phyloP scores from a whole-genome alignment of 2,329 filamentous ascomycete genomes.

The Metarhizium sp. region DNA sequence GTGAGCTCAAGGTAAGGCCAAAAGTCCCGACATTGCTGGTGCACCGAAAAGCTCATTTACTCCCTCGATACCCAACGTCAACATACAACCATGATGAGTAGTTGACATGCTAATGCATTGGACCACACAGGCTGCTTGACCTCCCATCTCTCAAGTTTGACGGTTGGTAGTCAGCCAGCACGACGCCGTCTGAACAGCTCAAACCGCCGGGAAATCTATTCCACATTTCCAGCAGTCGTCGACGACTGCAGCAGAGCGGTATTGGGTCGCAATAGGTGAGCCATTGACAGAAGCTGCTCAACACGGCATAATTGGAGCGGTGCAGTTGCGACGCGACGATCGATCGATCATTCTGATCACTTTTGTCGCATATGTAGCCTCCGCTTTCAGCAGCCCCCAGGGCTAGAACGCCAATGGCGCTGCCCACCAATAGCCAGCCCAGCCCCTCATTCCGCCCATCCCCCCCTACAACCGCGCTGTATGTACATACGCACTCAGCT shows the following conservation, averaged over 20 bases:
- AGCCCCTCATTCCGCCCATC: background rate
- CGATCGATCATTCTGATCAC: constrained; percentile 1
- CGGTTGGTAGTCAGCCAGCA: background rate
- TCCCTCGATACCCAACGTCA: background rate
- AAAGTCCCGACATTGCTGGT: too few relatives aligned
- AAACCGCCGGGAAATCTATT: background rate
- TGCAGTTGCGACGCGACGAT: background rate
- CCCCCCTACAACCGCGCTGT: background rate
- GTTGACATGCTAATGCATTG: background rate
- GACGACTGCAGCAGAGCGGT: background rate
- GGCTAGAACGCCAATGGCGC: background rate
- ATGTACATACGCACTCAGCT: background rate
- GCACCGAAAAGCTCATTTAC: background rate
- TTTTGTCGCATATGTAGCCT: background rate
- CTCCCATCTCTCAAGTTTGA: background rate
- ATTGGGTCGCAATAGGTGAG: background rate
- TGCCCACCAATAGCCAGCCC: background rate
- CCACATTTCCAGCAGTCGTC: background rate
- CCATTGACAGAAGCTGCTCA: background rate
- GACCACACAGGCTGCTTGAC: background rate
- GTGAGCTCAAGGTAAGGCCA: too few relatives aligned
- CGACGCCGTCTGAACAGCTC: background rate
- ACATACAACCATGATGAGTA: background rate
- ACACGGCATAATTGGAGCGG: background rate
- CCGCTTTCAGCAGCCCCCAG: background rate